phyloP scores from a whole-genome alignment of 805 yeast species.

The Candida boleticola region DNA sequence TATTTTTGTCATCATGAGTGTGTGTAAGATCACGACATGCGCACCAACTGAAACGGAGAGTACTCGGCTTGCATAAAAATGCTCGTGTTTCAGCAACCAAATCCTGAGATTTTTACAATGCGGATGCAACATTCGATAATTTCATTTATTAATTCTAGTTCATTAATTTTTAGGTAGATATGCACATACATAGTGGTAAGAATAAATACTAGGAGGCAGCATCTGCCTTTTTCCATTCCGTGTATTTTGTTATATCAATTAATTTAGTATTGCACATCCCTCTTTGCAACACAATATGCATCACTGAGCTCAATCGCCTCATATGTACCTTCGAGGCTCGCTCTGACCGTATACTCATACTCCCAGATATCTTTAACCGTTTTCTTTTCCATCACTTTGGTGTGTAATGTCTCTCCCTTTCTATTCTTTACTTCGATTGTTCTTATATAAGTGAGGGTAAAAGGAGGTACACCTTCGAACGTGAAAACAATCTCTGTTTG shows the following conservation, averaged over 20 bases:
- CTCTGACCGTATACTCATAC: slow-evolving; percentile 65
- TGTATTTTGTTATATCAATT: neutral
- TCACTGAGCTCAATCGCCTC: slow-evolving; percentile 91
- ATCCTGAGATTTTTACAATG: too few species aligned
- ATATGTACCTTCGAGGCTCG: slow-evolving; percentile 88
- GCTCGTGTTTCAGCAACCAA: too few species aligned
- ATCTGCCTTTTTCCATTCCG: too few species aligned
- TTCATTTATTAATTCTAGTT: too few species aligned
- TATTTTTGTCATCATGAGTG: too few species aligned
- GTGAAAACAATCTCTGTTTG: slow-evolving; percentile 82
- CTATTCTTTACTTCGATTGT: slow-evolving; percentile 43
- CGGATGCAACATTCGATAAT: too few species aligned
- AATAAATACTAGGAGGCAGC: too few species aligned
- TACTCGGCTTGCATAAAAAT: too few species aligned
- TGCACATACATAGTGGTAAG: too few species aligned
- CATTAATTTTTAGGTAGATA: too few species aligned
- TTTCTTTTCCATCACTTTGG: slow-evolving; percentile 45
- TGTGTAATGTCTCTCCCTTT: slow-evolving; percentile 14
- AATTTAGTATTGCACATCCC: slow-evolving; percentile 4
- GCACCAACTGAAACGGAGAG: too few species aligned
- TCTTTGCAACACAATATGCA: slow-evolving; percentile 57
- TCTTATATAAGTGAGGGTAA: slow-evolving; percentile 79
- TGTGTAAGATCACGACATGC: too few species aligned
- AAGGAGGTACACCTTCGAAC: slow-evolving; percentile 89
- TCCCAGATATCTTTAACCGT: slow-evolving; percentile 71